A percentile compares a stretch with the other conserved stretches of the same genome.
Evolutionary conservation across 176 grass and related monocot genomes (phyloP).

Genomic region (Lolium rigidum): DNA sequence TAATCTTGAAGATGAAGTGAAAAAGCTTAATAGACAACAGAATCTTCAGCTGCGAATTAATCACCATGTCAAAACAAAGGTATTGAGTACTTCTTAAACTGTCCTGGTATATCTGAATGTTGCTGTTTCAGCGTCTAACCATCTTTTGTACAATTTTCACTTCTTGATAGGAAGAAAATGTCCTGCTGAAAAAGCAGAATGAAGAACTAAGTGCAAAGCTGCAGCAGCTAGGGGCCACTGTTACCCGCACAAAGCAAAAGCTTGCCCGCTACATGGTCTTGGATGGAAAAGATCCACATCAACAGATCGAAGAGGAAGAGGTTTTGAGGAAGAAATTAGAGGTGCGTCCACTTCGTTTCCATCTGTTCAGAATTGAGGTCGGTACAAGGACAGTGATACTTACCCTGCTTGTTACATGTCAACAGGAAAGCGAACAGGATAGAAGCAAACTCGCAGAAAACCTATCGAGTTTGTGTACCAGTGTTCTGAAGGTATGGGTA

Average conservation of each 20-base stretch:
- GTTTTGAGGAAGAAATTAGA: constrained; percentile 66
- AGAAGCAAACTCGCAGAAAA: constrained; percentile 72
- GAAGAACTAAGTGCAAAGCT: constrained; percentile 75
- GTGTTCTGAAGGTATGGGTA: constrained; percentile 71
- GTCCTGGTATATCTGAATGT: constrained; percentile 8
- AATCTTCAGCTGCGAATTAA: constrained; percentile 91
- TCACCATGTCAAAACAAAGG: constrained; percentile 99
- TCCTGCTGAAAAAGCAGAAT: constrained; percentile 63
- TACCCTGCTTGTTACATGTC: constrained; percentile 31
- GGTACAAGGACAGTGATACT: constrained; percentile 21
- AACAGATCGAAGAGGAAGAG: constrained; percentile 77
- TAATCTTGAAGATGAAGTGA: constrained; percentile 91
- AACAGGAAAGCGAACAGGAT: constrained; percentile 78
- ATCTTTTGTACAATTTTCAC: constrained; percentile 27
- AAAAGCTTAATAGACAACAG: constrained; percentile 75
- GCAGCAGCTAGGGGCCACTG: constrained; percentile 54
- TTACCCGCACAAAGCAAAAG: constrained; percentile 74
- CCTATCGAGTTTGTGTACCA: constrained; percentile 61
- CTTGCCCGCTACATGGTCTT: constrained; percentile 70
- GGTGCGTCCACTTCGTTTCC: constrained; percentile 43
- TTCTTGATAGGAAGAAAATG: constrained; percentile 82
- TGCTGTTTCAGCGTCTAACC: constrained; percentile 24
- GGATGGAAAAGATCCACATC: constrained; percentile 58
- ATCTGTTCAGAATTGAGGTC: constrained; percentile 19
- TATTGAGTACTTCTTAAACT: constrained; percentile 13